A percentile compares a stretch with the other conserved stretches of the same genome.
These are phyloP conservation scores for Fomitopsis serialis DNA, from an alignment of 768 basidiomycete species.

Conservation along the genomic window DNA sequence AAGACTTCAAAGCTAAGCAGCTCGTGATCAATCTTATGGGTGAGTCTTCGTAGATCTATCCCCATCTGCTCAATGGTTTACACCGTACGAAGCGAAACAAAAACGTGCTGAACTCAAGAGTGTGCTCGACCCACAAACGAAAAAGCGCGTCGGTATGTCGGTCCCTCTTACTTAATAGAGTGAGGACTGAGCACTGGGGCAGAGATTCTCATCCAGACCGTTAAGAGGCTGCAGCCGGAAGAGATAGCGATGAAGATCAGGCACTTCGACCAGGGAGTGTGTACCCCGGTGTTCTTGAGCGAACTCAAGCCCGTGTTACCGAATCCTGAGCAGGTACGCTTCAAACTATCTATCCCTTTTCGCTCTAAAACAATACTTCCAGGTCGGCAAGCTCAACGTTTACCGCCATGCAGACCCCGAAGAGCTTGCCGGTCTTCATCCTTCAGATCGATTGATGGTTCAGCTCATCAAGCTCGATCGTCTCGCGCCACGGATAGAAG, in stretches of 20 bases:
- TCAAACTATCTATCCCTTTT: background rate
- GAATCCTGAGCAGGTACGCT: constrained; percentile 77
- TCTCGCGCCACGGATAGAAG: constrained; percentile 79
- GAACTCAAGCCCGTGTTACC: constrained; percentile 87
- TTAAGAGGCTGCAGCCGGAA: constrained; percentile 79
- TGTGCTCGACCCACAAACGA: constrained; percentile 85
- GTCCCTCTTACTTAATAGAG: background rate
- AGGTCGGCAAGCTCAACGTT: constrained; percentile 87
- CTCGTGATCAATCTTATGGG: constrained; percentile 87
- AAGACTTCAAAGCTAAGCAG: constrained; percentile 96
- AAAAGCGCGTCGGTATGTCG: constrained; percentile 85
- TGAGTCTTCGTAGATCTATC: constrained; percentile 27
- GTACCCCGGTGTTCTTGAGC: constrained; percentile 83
- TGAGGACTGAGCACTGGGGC: constrained; percentile 1
- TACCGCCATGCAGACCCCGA: constrained; percentile 83
- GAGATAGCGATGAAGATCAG: constrained; percentile 81
- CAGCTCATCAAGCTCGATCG: constrained; percentile 93
- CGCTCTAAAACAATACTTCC: background rate
- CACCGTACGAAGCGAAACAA: constrained; percentile 53
- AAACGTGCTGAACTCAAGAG: constrained; percentile 88
- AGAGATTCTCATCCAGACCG: constrained; percentile 93
- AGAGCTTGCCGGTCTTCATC: constrained; percentile 85
- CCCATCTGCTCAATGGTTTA: background rate
- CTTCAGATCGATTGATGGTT: constrained; percentile 95
- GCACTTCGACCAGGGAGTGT: constrained; percentile 82